phyloP scores from a whole-genome alignment of 2,329 filamentous ascomycete species.

The Pyricularia pennisetigena region DNA sequence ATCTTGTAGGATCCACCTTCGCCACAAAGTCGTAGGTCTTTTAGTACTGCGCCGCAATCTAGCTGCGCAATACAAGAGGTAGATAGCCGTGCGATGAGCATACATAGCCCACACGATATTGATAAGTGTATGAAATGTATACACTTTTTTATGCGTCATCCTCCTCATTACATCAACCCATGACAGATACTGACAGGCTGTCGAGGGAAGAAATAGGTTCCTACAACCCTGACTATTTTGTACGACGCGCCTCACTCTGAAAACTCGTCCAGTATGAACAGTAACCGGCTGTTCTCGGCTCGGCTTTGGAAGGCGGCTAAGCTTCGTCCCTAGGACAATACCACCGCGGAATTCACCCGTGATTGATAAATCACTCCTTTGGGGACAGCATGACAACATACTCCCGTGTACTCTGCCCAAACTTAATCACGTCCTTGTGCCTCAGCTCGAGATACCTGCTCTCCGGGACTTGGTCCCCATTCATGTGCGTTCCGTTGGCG shows the following conservation, averaged over 20 bases:
- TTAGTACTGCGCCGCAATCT: background rate
- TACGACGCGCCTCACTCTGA: background rate
- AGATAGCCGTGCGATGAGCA: background rate
- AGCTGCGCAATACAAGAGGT: background rate
- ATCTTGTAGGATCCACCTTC: background rate
- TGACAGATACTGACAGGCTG: background rate
- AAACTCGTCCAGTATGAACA: background rate
- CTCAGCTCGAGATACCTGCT: constrained; percentile 78
- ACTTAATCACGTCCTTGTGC: constrained; percentile 81
- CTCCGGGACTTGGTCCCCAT: constrained; percentile 61
- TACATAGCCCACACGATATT: background rate
- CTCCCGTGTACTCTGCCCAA: constrained; percentile 81
- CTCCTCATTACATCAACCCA: background rate
- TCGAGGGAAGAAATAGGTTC: background rate
- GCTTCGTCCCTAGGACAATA: background rate
- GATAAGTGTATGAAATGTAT: background rate
- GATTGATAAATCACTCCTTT: constrained; percentile 21
- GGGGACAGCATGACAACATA: constrained; percentile 86
- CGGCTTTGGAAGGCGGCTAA: background rate
- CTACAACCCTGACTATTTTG: background rate
- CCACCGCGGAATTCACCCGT: background rate
- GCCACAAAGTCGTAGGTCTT: background rate
- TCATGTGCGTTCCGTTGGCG: constrained; percentile 80
- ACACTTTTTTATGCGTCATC: background rate
- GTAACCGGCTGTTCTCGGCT: background rate